A percentile compares a stretch with the other conserved stretches of the same genome.
phyloP scores from a whole-genome alignment of 495 filamentous ascomycete genomes.

The Penicillium manginii region DNA sequence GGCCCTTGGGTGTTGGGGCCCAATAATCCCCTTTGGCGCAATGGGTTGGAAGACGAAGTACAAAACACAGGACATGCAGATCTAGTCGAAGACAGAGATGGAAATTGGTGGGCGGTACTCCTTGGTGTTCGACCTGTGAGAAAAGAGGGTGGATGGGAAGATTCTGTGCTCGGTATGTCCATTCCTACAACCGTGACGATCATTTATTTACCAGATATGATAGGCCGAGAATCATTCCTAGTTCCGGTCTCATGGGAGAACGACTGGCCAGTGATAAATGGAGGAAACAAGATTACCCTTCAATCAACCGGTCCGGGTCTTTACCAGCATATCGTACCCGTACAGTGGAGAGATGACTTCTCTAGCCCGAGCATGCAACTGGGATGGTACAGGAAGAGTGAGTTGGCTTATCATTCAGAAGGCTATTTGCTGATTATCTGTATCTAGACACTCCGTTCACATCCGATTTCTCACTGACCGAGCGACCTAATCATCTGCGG shows the following conservation, averaged over 20 bases:
- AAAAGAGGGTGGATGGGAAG: slow-evolving; percentile 32
- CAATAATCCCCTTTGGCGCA: slow-evolving; percentile 44
- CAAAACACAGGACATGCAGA: slow-evolving; percentile 50
- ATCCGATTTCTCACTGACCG: slow-evolving; percentile 40
- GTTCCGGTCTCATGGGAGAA: slow-evolving; percentile 48
- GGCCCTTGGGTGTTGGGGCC: slow-evolving; percentile 59
- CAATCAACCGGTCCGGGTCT: slow-evolving; percentile 33
- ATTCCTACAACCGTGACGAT: background rate
- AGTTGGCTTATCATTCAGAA: background rate
- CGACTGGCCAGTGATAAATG: slow-evolving; percentile 54
- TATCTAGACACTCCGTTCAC: slow-evolving; percentile 35
- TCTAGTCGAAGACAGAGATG: slow-evolving; percentile 47
- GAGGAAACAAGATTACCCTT: slow-evolving; percentile 44
- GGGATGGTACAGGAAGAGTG: slow-evolving; percentile 52
- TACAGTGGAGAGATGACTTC: slow-evolving; percentile 48
- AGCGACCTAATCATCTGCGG: slow-evolving; percentile 38
- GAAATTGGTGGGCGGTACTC: slow-evolving; percentile 50
- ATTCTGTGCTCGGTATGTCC: slow-evolving; percentile 42
- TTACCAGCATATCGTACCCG: slow-evolving; percentile 23
- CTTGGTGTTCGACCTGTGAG: slow-evolving; percentile 46
- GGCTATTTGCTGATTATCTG: background rate
- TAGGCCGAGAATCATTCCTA: slow-evolving; percentile 53
- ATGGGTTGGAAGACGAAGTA: slow-evolving; percentile 37
- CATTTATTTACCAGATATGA: slow-evolving; percentile 1
- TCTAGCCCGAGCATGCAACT: slow-evolving; percentile 23